Base-by-base conservation (phyloP, 352 stramenopile species). In the Phytophthora citricola region DNA sequence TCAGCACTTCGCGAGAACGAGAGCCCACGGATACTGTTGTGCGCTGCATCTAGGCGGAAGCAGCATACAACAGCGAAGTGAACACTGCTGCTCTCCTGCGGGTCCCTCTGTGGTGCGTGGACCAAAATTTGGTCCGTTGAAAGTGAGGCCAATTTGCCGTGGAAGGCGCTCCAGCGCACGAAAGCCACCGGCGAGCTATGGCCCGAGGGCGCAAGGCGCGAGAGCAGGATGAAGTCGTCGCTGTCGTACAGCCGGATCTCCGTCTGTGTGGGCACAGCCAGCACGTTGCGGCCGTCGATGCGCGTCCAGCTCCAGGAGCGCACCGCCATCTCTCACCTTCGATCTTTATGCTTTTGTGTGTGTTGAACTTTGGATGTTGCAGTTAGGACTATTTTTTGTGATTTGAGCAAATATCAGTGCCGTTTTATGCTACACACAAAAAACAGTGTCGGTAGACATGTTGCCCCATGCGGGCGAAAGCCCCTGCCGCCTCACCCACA, bases 231-330 rank as follows among this genome's bases (percentile, higher is more conserved):
- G 68, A 95, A 95, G 73, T 95, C 85, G 44, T 91, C 83, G 54
- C 81, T 92, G 63, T 95, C 87, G 69, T 91, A 91, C 9, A 95
- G 69, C 29, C 86, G 78, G 46, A 95, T 89, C 55, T 91, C 80
- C 17, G 78, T 76, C 51, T 76, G 73, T 41, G 78, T 86, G 46
- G 85, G 83, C 38, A 95, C 78, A 14, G 87, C 87, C 38, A 92
- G 68, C 62, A 95, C 87, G 50, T 93, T 95, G 63, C 84, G 84
- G 38, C 87, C 83, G 64, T 95, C 87, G 48, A 95, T 78, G 60
- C 83, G 79, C 63, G 85, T 87, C 87, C 87, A 95, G 58, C 81
- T 90, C 85, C 87, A 95, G 45, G 83, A 63, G 11, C 85, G 82
- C 63, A 84, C 17, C 46, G 44, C 40, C 66, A 67, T 70, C 2